Evolutionary conservation across 1,139 yeast species (phyloP).

Genomic region (Meyerozyma athensensis): DNA sequence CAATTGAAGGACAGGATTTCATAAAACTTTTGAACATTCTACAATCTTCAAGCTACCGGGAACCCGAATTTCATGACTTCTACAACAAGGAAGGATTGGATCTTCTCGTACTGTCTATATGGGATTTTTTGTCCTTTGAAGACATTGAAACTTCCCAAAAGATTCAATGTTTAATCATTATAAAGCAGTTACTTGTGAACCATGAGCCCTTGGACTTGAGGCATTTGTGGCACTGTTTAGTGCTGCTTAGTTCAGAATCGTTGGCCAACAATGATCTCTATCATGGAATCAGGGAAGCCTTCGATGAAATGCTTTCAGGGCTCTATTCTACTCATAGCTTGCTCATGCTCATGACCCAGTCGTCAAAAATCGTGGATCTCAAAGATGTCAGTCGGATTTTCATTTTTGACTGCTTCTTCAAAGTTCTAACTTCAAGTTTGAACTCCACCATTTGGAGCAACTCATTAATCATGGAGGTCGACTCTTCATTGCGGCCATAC

Average conservation of each 20-base stretch:
- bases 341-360: constrained; percentile 11
- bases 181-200: constrained; percentile 34
- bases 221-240: constrained; percentile 21
- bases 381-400: constrained; percentile 12
- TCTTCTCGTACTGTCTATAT: constrained; percentile 23
- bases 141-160: constrained; percentile 8
- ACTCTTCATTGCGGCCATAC: constrained; percentile 22
- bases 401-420: constrained; percentile 20
- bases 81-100: constrained; percentile 21
- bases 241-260: constrained; percentile 14
- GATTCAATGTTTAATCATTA: constrained; percentile 27
- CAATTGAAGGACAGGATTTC: constrained; percentile 15
- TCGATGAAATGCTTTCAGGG: constrained; percentile 29
- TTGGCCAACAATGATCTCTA: constrained; percentile 12
- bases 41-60: constrained; percentile 20
- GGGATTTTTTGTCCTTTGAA: constrained; percentile 20
- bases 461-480: constrained; percentile 22
- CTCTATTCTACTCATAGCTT: constrained; percentile 20
- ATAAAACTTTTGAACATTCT: constrained; percentile 19
- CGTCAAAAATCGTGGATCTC: constrained; percentile 8
- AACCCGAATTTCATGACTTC: constrained; percentile 20
- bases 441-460: constrained; percentile 16
- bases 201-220: constrained; percentile 17
- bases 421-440: constrained; percentile 15
- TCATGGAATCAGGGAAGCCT: constrained; percentile 26